phyloP scores from a whole-genome alignment of 179 eudicot species.

The Drosera spatulata region DNA sequence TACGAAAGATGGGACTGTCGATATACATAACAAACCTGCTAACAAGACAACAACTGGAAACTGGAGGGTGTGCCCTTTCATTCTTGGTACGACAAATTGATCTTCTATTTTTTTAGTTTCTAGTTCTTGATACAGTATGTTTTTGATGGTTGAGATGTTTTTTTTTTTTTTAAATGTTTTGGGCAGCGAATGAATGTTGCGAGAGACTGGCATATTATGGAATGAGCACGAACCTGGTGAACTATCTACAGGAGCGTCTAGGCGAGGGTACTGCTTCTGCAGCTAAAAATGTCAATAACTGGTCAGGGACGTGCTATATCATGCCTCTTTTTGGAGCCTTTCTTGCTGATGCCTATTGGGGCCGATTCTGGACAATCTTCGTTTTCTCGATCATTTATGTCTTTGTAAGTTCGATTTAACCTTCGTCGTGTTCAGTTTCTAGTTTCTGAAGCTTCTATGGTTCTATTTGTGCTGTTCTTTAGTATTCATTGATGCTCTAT shows the following conservation, averaged over 20 bases:
- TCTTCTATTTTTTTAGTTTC: too few species aligned
- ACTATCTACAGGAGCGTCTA: constrained; percentile 14
- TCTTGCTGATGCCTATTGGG: constrained; percentile 32
- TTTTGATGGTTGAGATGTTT: background rate
- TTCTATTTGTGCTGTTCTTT: too few species aligned
- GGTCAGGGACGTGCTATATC: constrained; percentile 34
- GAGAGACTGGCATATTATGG: constrained; percentile 30
- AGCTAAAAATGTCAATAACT: constrained; percentile 25
- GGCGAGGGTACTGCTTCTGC: constrained; percentile 29
- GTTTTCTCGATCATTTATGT: constrained; percentile 25
- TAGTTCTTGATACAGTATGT: too few species aligned
- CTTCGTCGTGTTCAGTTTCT: too few species aligned
- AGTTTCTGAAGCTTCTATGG: too few species aligned
- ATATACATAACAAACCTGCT: constrained; percentile 19
- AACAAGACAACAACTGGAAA: constrained; percentile 22
- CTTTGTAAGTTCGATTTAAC: constrained; percentile 4
- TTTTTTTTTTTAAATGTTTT: background rate
- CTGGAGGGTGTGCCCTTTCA: constrained; percentile 18
- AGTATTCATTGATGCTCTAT: too few species aligned
- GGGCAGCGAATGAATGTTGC: constrained; percentile 20
- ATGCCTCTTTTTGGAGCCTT: constrained; percentile 27
- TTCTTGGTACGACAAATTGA: constrained; percentile 11
- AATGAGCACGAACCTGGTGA: constrained; percentile 25
- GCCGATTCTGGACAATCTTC: constrained; percentile 31
- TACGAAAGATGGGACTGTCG: constrained; percentile 19